These are phyloP conservation scores for Acanthamoeba polyphaga DNA, from an alignment of 208 protist genomes.

Conservation along the genomic window DNA sequence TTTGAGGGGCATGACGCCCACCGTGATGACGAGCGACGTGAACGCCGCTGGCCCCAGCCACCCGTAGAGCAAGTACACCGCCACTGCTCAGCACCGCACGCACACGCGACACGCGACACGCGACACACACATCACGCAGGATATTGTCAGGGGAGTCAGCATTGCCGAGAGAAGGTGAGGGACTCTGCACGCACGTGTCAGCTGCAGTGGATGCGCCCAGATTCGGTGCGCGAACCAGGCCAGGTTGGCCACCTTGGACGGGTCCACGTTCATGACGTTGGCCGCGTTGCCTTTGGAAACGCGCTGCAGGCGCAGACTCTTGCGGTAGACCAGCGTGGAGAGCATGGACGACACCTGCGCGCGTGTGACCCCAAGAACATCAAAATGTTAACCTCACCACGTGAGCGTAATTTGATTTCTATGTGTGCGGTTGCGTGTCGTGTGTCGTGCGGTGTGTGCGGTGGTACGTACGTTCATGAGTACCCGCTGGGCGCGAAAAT, in stretches of 20 bases:
- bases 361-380: neutral
- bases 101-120: too few species aligned
- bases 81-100: neutral
- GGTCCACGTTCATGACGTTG: slow-evolving; percentile 21
- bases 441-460: neutral
- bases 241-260: neutral
- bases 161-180: too few species aligned
- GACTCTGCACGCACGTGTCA: neutral
- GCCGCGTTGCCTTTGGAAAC: slow-evolving; percentile 17
- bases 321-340: neutral
- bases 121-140: too few species aligned
- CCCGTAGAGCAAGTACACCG: slow-evolving; percentile 13
- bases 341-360: neutral
- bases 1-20: neutral
- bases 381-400: neutral
- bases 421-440: neutral
- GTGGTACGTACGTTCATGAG: neutral
- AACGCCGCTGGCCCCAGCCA: slow-evolving; percentile 4
- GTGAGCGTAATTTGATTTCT: neutral
- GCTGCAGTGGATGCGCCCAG: neutral
- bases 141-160: too few species aligned
- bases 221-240: neutral
- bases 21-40: neutral
- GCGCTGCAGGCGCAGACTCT: neutral
- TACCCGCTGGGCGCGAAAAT: neutral